A percentile compares a stretch with the other conserved stretches of the same genome.
Evolutionary conservation across 2,329 filamentous ascomycete genomes (phyloP).

Genomic region (Colletotrichum graminicola): DNA sequence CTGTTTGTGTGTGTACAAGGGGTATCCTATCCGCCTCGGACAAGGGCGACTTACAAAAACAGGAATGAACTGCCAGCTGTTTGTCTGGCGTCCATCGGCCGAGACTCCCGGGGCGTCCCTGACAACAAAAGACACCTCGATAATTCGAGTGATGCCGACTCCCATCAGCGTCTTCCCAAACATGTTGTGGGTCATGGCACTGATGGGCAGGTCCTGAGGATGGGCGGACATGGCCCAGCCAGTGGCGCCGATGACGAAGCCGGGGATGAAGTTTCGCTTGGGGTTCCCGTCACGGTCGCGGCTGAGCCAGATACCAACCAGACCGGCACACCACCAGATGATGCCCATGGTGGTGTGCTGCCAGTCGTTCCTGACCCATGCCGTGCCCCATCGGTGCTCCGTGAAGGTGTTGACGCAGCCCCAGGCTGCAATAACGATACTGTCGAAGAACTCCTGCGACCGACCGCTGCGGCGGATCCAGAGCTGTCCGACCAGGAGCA

Average conservation of each 20-base stretch:
- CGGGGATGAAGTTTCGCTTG: slow-evolving; percentile 93
- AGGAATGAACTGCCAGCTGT: slow-evolving; percentile 69
- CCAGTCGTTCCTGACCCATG: slow-evolving; percentile 93
- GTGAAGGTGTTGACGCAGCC: slow-evolving; percentile 98
- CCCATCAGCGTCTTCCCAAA: slow-evolving; percentile 98
- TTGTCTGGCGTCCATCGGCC: slow-evolving; percentile 76
- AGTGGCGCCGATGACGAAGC: slow-evolving; percentile 89
- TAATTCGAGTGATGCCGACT: slow-evolving; percentile 83
- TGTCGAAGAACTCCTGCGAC: slow-evolving; percentile 98
- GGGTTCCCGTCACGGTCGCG: slow-evolving; percentile 84
- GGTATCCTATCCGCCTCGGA: too few species aligned
- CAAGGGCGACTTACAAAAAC: slow-evolving; percentile 63
- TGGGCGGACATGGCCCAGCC: slow-evolving; percentile 97
- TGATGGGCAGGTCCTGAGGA: slow-evolving; percentile 85
- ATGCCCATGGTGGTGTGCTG: slow-evolving; percentile 99
- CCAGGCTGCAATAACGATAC: slow-evolving; percentile 90
- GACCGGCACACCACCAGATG: slow-evolving; percentile 95
- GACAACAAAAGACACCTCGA: slow-evolving; percentile 92
- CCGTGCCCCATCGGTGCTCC: slow-evolving; percentile 91
- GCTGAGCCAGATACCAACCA: slow-evolving; percentile 93
- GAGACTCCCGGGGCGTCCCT: slow-evolving; percentile 75
- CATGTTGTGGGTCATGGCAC: slow-evolving; percentile 86
- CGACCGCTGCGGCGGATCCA: slow-evolving; percentile 87
- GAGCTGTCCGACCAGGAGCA: slow-evolving; percentile 87
- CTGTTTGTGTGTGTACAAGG: neutral